Evolutionary conservation across 2,329 filamentous ascomycete species (phyloP), one percentile per base, ranked within the genome.

Genomic region (Talaromyces amestolkiae): DNA sequence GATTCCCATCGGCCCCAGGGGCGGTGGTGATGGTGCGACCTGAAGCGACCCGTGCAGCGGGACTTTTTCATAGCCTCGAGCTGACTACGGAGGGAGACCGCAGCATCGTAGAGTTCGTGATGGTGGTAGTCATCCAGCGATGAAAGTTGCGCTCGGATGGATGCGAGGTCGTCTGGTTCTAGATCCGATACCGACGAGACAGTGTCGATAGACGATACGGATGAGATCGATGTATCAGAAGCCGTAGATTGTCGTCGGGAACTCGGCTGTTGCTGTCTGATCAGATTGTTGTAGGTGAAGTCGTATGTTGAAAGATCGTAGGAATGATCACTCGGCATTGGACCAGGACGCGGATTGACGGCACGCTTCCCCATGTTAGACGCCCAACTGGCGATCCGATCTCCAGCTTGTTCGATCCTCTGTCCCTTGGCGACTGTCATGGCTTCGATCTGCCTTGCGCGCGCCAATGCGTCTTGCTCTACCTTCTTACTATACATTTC

Each of bases 1-100:
- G 75, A 76, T 56, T 78, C 76, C 76, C 76, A 77, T 22, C 75
- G 72, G 4, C 75, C 73, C 73, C 75, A 74, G 58, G 73, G 69
- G 10, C 65, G 70, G 11, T 33, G 70, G 8, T 33, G 33, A 24
- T 63, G 51, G 6, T 22, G 39, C 22, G 62, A 56, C 7, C 47
- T 37, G 41, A 43, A 24, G 19, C 58, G 61, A 47, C 45, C 9
- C 39, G 76, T 73, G 15, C 73, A 74, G 24, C 76, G 75, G 11
- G 76, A 76, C 35, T 77, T 72, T 59, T 73, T 74, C 7, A 78
- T 64, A 6, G 70, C 69, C 10, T 73, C 68, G 13, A 79, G 70
- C 43, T 78, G 76, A 27, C 70, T 72, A 2, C 76, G 75, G 37
- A 79, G 76, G 24, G 73, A 74, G 6, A 76, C 71, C 3, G 75